These are phyloP conservation scores for Colletotrichum lentis DNA, from an alignment of 2,329 filamentous ascomycete genomes.

Conservation along the genomic window DNA sequence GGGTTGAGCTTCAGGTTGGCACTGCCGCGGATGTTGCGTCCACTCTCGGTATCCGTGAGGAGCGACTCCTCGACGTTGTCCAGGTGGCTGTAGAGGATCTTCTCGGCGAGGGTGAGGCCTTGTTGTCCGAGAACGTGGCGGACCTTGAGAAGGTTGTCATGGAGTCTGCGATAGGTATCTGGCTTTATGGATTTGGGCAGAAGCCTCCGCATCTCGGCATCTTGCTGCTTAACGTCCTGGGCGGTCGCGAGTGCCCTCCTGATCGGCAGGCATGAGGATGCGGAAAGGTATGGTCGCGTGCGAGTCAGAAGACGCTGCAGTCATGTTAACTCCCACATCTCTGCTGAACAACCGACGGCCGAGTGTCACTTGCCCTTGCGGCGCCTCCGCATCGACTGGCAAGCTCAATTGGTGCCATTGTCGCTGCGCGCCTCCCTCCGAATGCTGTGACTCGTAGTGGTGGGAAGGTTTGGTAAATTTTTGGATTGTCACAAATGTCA, in stretches of 20 bases:
- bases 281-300: constrained; percentile 35
- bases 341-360: background rate
- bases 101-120: constrained; percentile 88
- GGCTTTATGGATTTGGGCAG: constrained; percentile 53
- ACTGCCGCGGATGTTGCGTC: constrained; percentile 81
- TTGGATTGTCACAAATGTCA: constrained; percentile 16
- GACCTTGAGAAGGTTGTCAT: constrained; percentile 79
- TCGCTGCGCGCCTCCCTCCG: constrained; percentile 39
- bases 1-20: constrained; percentile 97
- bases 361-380: constrained; percentile 52
- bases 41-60: constrained; percentile 82
- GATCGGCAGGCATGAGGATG: constrained; percentile 33
- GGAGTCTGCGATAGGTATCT: constrained; percentile 83
- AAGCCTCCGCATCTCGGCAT: constrained; percentile 44
- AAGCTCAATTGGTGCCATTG: constrained; percentile 61
- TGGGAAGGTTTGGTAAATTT: constrained; percentile 32
- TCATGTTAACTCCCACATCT: constrained; percentile 22
- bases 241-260: constrained; percentile 38
- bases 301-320: constrained; percentile 49
- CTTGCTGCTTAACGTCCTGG: constrained; percentile 41
- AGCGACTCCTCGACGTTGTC: constrained; percentile 90
- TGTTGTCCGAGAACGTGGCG: constrained; percentile 72
- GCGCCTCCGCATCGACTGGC: constrained; percentile 58
- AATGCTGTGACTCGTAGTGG: constrained; percentile 32
- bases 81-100: constrained; percentile 97